A percentile compares a stretch with the other conserved stretches of the same genome.
Evolutionary conservation across 2,329 filamentous ascomycete genomes (phyloP).

Genomic region (Microsporum audouinii): DNA sequence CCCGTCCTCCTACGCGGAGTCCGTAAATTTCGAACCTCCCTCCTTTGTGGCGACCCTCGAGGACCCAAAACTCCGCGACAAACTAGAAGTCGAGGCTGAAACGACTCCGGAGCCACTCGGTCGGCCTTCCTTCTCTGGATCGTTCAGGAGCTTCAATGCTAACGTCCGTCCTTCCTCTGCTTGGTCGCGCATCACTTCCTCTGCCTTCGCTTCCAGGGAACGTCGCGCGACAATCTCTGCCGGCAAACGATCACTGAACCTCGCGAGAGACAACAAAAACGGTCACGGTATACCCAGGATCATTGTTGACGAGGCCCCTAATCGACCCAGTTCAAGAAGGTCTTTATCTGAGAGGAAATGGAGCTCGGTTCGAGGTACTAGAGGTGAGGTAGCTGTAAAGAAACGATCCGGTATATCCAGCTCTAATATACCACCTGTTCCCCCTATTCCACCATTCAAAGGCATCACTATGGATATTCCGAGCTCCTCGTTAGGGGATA

Average conservation of each 20-base stretch:
- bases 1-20: not conserved
- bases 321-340: conserved; percentile 32
- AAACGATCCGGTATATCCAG: not conserved
- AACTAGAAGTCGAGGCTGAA: not conserved
- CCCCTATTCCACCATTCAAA: conserved; percentile 28
- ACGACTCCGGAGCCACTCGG: not conserved
- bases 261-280: conserved; percentile 15
- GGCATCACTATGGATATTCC: conserved; percentile 47
- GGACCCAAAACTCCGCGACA: not conserved
- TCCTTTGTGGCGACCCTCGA: not conserved
- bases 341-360: conserved; percentile 31
- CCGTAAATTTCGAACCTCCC: not conserved
- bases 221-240: conserved; percentile 7
- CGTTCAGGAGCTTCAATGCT: conserved; percentile 2
- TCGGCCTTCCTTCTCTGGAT: not conserved
- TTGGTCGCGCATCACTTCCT: conserved; percentile 2
- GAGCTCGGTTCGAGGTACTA: conserved; percentile 26
- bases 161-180: conserved; percentile 1
- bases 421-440: conserved; percentile 20
- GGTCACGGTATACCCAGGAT: conserved; percentile 31
- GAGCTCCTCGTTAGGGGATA: conserved; percentile 41
- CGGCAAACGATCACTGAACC: conserved; percentile 19
- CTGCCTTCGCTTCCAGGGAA: not conserved
- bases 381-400: conserved; percentile 21
- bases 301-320: conserved; percentile 26